These are phyloP conservation scores for Microsporum ferrugineum DNA, from an alignment of 2,329 filamentous ascomycete genomes.

Conservation along the genomic window DNA sequence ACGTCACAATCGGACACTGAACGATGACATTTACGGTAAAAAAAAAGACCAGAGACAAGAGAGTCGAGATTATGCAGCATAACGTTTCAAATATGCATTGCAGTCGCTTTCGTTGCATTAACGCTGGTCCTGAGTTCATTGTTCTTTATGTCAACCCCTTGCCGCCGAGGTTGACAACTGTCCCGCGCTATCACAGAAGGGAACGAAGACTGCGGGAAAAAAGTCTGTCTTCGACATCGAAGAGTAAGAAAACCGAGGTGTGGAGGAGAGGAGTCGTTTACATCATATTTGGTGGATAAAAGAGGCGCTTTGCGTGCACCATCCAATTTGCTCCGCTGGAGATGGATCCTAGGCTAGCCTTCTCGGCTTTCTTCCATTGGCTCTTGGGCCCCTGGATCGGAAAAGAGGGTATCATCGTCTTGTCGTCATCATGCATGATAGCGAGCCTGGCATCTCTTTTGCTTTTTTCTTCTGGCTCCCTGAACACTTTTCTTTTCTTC, in stretches of 20 bases:
- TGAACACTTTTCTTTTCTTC: neutral
- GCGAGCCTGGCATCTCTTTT: neutral
- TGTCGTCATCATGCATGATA: conserved; percentile 11
- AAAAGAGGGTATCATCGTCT: conserved; percentile 10
- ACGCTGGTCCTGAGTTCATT: neutral
- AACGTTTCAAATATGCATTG: neutral
- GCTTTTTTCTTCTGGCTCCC: neutral
- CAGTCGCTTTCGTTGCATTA: neutral
- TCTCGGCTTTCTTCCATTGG: conserved; percentile 1
- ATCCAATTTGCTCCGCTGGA: neutral
- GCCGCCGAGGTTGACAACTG: neutral
- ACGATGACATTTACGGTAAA: neutral
- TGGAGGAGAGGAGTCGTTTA: neutral
- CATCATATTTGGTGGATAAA: neutral
- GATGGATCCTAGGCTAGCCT: neutral
- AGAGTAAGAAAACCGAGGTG: neutral
- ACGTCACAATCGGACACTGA: neutral
- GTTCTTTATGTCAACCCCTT: neutral
- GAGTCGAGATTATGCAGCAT: neutral
- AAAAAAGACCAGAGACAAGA: neutral
- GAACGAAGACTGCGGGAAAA: neutral
- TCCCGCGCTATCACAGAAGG: neutral
- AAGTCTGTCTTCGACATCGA: neutral
- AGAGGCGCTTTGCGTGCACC: neutral
- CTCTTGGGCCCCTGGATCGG: neutral